Conservation (phyloP, 73 alveolate genomes). For the Paramecium sonneborni region DNA sequence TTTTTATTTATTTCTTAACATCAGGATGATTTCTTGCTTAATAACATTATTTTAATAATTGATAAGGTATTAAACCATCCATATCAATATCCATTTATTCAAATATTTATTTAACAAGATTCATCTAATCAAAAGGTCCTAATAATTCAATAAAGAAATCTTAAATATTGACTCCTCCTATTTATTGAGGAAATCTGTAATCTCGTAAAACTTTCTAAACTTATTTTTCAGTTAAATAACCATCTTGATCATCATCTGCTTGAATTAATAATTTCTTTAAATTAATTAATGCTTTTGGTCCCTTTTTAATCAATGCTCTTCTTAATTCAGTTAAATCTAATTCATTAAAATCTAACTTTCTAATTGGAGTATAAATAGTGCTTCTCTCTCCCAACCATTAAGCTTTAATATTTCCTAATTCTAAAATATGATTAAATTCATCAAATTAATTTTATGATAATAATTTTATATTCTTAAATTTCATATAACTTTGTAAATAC, state of each 20-base stretch:
- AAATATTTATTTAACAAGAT: conserved; percentile 66
- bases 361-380: neutral
- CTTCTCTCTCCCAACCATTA: conserved; percentile 4
- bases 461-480: neutral
- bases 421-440: conserved; percentile 20
- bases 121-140: neutral
- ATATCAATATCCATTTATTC: conserved; percentile 72
- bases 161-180: neutral
- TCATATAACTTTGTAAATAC: neutral
- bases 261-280: neutral
- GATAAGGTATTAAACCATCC: conserved; percentile 71
- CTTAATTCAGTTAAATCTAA: neutral
- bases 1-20: conserved; percentile 70
- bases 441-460: neutral
- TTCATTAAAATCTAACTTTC: conserved; percentile 17
- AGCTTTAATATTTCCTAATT: neutral
- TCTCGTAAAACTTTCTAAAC: conserved; percentile 12
- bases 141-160: conserved; percentile 2
- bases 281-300: conserved; percentile 21
- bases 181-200: neutral
- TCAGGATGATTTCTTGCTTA: conserved; percentile 75
- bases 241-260: conserved; percentile 46
- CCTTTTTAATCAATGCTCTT: neutral
- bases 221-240: conserved; percentile 10
- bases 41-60: conserved; percentile 63